Base-by-base conservation (phyloP, 805 yeast species). In the Zygosaccharomyces pseudorouxii region DNA sequence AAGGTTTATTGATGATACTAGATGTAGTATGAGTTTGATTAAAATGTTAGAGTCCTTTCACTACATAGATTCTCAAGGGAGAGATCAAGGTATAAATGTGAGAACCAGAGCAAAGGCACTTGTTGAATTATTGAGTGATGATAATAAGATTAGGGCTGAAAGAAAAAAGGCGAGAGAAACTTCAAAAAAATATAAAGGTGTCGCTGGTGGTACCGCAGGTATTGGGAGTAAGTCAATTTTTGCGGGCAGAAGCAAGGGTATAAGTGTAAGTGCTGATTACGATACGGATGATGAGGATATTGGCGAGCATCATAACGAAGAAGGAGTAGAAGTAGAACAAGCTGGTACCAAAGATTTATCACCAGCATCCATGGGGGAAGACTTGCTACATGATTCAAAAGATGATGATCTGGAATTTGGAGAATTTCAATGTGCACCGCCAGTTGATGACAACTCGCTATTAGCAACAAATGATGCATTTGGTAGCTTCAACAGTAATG, bases 31-130 rank as follows among this genome's bases (percentile, higher is more conserved):
- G 50, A 80, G 85, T 20, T 76, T 89, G 48, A 82, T 93, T 50
- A 84, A 85, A 47, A 85, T 92, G 95, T 77, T 93, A 59, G 87
- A 88, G 62, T 81, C 89, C 10, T 93, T 93, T 80, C 97, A 90
- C 68, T 93, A 89, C 71, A 84, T 88, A 41, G 98, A 93, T 68
- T 80, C 89, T 16, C 86, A 88, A 65, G 97, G 97, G 28, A 81
- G 89, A 56, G 99, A 93, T 68, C 97, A 90, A 70, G 99, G 99
- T 46, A 81, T 89, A 56, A 90, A 92, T 64, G 96, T 93, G 49
- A 80, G 99, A 62, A 90, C 88, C 70, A 81, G 96, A 57, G 84
- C 97, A 27, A 86, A 89, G 67, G 83, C 81, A 54, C 74, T 93
- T 53, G 72, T 82, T 22, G 75, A 74, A 12, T 73, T 93, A 56